Evolutionary conservation across 1,139 yeast species (phyloP), one percentile per base, ranked within the genome.

Genomic region (Taphrina communis): DNA sequence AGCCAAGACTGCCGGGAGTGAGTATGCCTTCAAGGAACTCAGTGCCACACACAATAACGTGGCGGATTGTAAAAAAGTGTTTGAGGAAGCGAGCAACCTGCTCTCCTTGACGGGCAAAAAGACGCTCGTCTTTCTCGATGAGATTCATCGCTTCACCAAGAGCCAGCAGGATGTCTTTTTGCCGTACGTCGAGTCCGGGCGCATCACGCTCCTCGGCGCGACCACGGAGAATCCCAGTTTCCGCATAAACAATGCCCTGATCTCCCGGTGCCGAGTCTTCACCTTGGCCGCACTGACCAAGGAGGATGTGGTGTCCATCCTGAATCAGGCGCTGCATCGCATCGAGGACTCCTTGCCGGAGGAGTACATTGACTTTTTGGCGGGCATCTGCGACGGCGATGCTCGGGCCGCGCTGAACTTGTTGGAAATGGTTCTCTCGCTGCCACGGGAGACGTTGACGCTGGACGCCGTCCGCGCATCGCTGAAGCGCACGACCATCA

Each of bases 181-280:
- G 57, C 80, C 81, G 3, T 77, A 76, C 42, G 81, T 81, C 4
- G 83, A 81, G 72, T 70, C 74, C 2, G 83, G 83, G 21, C 82
- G 79, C 65, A 78, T 81, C 42, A 77, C 78, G 14, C 59, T 71
- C 53, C 87, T 94, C 68, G 99, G 99, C 0, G 98, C 99, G 8
- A 95, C 99, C 0, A 94, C 99, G 0, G 99, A 94, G 65, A 95
- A 95, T 76, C 99, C 99, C 0, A 89, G 97, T 39, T 95, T 94
- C 77, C 91, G 90, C 69, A 78, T 94, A 57, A 92, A 92, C 75
- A 89, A 91, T 74, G 98, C 99, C 0, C 79, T 94, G 65, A 80
- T 94, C 44, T 91, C 97, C 14, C 81, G 99, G 72, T 88, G 96
- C 80, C 89, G 94, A 72, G 91, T 95, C 0, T 90, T 94, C 77